These are phyloP conservation scores for Euphorbia celastroides DNA, from an alignment of 441 rosid genomes.

Conservation along the genomic window DNA sequence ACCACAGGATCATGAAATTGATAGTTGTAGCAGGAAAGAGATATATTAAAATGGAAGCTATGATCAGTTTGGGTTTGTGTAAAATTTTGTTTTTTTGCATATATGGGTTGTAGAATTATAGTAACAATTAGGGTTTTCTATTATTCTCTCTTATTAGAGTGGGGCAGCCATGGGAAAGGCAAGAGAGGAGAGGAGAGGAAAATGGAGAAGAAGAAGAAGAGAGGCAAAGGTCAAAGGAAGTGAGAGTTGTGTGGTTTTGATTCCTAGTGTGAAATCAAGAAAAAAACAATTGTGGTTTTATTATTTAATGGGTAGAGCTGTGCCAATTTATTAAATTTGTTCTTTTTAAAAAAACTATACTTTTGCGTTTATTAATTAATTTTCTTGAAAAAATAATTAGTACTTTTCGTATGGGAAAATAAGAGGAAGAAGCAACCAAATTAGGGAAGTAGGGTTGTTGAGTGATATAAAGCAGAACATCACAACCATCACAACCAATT, in stretches of 20 bases:
- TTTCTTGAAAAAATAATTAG: not conserved
- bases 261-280: slow-evolving; percentile 32
- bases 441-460: slow-evolving; percentile 44
- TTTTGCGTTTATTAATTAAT: not conserved
- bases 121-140: slow-evolving; percentile 45
- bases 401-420: slow-evolving; percentile 8
- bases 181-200: not conserved
- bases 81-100: slow-evolving; percentile 16
- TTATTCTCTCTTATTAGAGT: not conserved
- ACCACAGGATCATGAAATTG: slow-evolving; percentile 25
- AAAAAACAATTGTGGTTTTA: slow-evolving; percentile 1
- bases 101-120: slow-evolving; percentile 14
- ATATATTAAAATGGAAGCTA: slow-evolving; percentile 8
- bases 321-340: not conserved
- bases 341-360: not conserved
- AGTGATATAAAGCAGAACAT: slow-evolving; percentile 23
- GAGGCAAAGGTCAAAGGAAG: slow-evolving; percentile 24
- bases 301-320: not conserved
- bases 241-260: slow-evolving; percentile 26
- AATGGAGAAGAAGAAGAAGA: not conserved
- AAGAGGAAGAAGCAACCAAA: slow-evolving; percentile 38
- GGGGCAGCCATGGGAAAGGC: slow-evolving; percentile 20
- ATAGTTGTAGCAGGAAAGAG: slow-evolving; percentile 19
- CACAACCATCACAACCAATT: slow-evolving; percentile 29
- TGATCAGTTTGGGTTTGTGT: not conserved